Conservation (phyloP, 2,329 filamentous ascomycete genomes). For the Akanthomyces dipterigenus region DNA sequence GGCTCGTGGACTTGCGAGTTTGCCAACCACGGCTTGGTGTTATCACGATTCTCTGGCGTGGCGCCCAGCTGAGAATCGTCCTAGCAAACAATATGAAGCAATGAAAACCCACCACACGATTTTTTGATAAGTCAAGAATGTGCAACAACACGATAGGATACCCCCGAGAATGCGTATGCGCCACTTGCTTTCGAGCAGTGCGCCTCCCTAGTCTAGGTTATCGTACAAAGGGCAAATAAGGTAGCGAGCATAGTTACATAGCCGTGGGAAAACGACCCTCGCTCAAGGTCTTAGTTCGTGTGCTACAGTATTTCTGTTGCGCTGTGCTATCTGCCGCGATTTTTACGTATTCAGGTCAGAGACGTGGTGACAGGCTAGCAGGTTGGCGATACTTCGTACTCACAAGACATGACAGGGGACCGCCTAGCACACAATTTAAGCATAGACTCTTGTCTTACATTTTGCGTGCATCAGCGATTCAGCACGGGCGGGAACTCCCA, state of each 20-base stretch:
- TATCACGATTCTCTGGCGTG: too few species aligned
- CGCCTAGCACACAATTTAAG: not conserved
- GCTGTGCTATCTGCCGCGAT: not conserved
- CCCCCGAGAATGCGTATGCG: too few species aligned
- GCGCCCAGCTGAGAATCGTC: too few species aligned
- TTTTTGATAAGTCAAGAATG: not conserved
- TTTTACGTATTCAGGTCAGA: not conserved
- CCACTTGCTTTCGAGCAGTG: not conserved
- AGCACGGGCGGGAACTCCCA: not conserved
- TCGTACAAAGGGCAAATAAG: not conserved
- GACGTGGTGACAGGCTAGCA: too few species aligned
- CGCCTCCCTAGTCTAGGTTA: not conserved
- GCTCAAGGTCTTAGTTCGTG: not conserved
- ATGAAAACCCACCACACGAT: too few species aligned
- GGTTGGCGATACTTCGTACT: not conserved
- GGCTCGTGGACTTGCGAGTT: too few species aligned
- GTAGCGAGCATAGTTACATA: not conserved
- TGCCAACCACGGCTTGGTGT: too few species aligned
- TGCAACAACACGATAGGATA: too few species aligned
- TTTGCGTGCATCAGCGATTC: not conserved
- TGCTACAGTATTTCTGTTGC: not conserved
- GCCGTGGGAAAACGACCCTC: not conserved
- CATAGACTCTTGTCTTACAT: slow-evolving; percentile 7
- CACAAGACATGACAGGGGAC: not conserved
- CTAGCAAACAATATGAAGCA: too few species aligned